A percentile compares a stretch with the other conserved stretches of the same genome.
Conservation (phyloP, 2,329 filamentous ascomycete species). For the Penicillium sp. region DNA sequence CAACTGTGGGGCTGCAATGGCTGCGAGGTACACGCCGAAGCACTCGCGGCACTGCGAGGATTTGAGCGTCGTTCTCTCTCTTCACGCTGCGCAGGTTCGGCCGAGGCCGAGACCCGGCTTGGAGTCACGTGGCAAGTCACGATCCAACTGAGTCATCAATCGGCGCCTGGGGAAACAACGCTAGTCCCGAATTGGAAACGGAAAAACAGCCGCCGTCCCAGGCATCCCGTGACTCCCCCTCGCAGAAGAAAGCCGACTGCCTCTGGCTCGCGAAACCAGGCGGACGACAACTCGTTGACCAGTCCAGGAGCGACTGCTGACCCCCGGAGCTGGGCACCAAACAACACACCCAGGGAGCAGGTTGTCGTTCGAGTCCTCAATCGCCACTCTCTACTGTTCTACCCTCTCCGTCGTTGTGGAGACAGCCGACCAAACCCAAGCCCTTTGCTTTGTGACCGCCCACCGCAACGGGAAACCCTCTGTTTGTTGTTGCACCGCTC, state of each 20-base stretch:
- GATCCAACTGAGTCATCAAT: constrained; percentile 5
- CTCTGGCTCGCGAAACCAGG: too few relatives aligned
- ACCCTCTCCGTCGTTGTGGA: constrained; percentile 33
- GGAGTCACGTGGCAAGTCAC: constrained; percentile 15
- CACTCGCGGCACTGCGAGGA: too few relatives aligned
- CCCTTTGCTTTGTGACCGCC: constrained; percentile 23
- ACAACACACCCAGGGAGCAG: neutral
- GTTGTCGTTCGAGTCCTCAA: neutral
- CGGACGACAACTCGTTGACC: too few relatives aligned
- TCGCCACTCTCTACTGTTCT: constrained; percentile 25
- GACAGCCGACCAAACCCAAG: constrained; percentile 27
- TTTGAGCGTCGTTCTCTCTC: too few relatives aligned
- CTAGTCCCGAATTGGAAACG: constrained; percentile 24
- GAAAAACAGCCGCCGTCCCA: constrained; percentile 20
- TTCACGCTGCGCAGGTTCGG: too few relatives aligned
- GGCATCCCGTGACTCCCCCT: constrained; percentile 26
- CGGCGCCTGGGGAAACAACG: constrained; percentile 9
- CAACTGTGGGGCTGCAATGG: neutral
- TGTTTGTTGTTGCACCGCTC: constrained; percentile 19
- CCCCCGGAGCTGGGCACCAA: neutral
- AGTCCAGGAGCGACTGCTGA: too few relatives aligned
- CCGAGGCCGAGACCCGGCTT: too few relatives aligned
- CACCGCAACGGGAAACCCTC: constrained; percentile 21
- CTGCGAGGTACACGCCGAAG: too few relatives aligned
- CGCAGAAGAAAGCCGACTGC: constrained; percentile 1